Base-by-base conservation (phyloP, 495 filamentous ascomycete species). In the Neurospora intermedia region DNA sequence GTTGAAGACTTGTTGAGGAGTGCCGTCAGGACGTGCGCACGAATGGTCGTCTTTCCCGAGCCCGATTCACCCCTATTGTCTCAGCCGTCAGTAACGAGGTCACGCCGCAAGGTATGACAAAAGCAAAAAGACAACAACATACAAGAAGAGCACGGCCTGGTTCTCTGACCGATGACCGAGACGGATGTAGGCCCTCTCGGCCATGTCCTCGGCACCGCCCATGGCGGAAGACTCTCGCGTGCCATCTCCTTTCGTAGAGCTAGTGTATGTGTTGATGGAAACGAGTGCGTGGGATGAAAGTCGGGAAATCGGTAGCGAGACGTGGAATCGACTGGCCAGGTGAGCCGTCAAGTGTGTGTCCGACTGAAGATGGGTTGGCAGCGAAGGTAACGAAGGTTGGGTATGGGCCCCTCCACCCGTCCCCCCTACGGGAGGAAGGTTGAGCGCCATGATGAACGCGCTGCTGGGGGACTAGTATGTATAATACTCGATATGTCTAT, bases 321-420 rank as follows among this genome's bases (percentile, higher is more conserved):
- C 89, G 85, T 99, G 96, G 80, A 97, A 99, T 43, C 96, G 92
- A 82, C 94, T 97, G 71, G 96, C 96, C 38, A 99, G 87, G 82
- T 99, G 96, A 41, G 94, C 93, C 4, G 96, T 99, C 75, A 98
- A 84, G 80, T 97, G 93, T 54, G 95, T 98, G 82, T 98, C 96
- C 71, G 94, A 97, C 83, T 98, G 96, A 41, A 94, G 87, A 86
- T 99, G 96, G 43, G 91, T 86, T 42, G 96, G 96, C 71, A 99
- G 84, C 39, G 93, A 90, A 41, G 94, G 93, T 54, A 99, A 85
- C 42, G 95, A 97, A 43, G 93, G 87, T 80, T 97, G 94, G n/a
- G 91, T 91, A 81, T 97, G 92, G 74, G 92, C 88, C 77, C 89
- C 86, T 80, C 85, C 85, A 78, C 83, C 82, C 75, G 81, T 82